Evolutionary conservation across 139 green algal species (phyloP), one percentile per base, ranked within the genome.

Genomic region (Desmodesmus armatus): DNA sequence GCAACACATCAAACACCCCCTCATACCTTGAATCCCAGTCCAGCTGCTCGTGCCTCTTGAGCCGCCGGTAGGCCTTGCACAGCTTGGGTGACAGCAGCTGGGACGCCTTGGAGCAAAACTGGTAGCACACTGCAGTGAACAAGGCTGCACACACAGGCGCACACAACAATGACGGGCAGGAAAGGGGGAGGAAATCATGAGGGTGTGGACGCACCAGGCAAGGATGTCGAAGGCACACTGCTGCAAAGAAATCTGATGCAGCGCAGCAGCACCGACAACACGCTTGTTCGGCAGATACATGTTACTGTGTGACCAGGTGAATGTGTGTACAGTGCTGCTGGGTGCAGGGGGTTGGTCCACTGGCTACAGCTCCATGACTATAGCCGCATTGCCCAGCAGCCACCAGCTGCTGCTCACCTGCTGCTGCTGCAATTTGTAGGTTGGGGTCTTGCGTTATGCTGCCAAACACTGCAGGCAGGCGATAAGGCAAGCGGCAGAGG

Each of bases 21-120:
- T 4, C 71, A 31, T n/a, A 84, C 78, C 78, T 55, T 13, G 78
- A 77, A 33, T 84, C 77, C 78, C 78, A 84, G 55, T 84, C 78
- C 5, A 84, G 41, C n/a, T 77, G 27, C 9, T 84, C 78, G 5
- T 66, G 44, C 27, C 47, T 23, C 15, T 84, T 84, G 5, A 84
- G 31, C 0, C 63, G 41, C 31, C 6, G 17, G 41, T 84, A 84
- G 15, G 27, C 63, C 2, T n/a, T 53, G 78, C 62, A 77, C 21
- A 84, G 21, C 62, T 77, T 84, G 3, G 78, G 78, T 3, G 78
- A 84, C 41, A 82, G 37, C 15, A 82, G 5, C 37, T 82, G 51
- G 3, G 76, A 82, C 5, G n/a, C 58, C 55, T 82, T 82, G 76
- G 58, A 82, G 53, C 71, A 55, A 35, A 82, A 29, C 5, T 53